Percentiles rank a stretch among this genome's conserved stretches.
These are phyloP conservation scores for Aspergillus eucalypticola DNA, from an alignment of 2,329 filamentous ascomycete genomes.

Conservation along the genomic window DNA sequence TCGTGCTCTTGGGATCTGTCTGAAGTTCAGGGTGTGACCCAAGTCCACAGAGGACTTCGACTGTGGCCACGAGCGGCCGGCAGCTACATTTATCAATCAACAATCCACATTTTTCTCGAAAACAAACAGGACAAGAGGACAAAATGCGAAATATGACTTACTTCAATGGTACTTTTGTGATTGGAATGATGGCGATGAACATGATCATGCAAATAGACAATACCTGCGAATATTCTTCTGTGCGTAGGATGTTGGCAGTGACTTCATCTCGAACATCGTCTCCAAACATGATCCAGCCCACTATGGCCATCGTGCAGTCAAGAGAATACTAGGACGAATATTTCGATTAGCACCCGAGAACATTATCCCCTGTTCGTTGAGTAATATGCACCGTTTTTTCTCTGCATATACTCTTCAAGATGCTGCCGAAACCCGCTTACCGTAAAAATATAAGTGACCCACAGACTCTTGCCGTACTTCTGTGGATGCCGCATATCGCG, in stretches of 20 bases:
- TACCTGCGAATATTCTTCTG: slow-evolving; percentile 69
- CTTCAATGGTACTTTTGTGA: slow-evolving; percentile 93
- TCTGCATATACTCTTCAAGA: too few relatives aligned
- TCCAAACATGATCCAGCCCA: slow-evolving; percentile 92
- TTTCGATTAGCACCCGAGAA: slow-evolving; percentile 14
- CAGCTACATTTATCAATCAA: slow-evolving; percentile 50
- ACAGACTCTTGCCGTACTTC: slow-evolving; percentile 74
- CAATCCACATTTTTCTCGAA: not conserved
- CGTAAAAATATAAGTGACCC: slow-evolving; percentile 81
- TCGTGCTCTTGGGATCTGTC: slow-evolving; percentile 26
- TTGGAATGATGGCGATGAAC: slow-evolving; percentile 87
- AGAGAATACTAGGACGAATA: slow-evolving; percentile 63
- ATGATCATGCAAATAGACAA: slow-evolving; percentile 78
- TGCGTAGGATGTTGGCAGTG: slow-evolving; percentile 82
- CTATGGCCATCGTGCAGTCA: slow-evolving; percentile 77
- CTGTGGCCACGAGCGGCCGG: slow-evolving; percentile 80
- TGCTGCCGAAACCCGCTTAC: slow-evolving; percentile 48
- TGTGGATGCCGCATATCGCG: slow-evolving; percentile 77
- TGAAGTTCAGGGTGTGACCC: slow-evolving; percentile 51
- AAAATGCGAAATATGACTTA: slow-evolving; percentile 31
- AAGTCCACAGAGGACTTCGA: slow-evolving; percentile 78
- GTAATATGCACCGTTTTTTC: not conserved
- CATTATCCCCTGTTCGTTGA: not conserved
- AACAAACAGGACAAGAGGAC: not conserved
- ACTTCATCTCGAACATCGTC: slow-evolving; percentile 84